Conservation (phyloP, 192 early-diverging fungal species). For the Linnemannia hyalina region DNA sequence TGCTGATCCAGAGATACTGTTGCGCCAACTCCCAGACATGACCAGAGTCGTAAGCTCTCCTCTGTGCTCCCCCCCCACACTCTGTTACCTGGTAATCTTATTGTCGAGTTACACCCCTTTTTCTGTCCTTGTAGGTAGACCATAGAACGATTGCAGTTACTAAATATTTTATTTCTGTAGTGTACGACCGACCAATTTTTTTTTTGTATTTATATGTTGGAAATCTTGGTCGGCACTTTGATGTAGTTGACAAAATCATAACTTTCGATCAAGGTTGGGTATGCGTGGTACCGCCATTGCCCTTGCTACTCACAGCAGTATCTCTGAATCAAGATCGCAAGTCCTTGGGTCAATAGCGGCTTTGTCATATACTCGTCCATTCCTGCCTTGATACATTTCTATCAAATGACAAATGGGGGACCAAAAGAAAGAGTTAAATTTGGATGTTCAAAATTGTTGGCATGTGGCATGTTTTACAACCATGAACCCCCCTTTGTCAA, state of each 20-base stretch:
- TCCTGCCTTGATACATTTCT: constrained; percentile 51
- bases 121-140: too few species aligned
- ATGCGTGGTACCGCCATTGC: too few species aligned
- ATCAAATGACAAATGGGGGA: not conserved
- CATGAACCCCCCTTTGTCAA: not conserved
- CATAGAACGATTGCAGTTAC: too few species aligned
- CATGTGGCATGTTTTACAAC: too few species aligned
- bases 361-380: constrained; percentile 59
- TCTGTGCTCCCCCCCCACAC: not conserved
- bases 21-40: not conserved
- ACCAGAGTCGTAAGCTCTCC: not conserved
- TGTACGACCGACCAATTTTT: too few species aligned
- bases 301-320: constrained; percentile 19
- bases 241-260: too few species aligned
- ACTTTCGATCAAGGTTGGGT: too few species aligned
- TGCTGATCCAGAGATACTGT: constrained; percentile 40
- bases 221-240: too few species aligned
- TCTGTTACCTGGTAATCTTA: too few species aligned
- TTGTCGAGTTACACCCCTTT: too few species aligned
- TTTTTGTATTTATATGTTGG: too few species aligned
- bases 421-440: not conserved
- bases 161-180: too few species aligned
- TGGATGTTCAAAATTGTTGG: not conserved
- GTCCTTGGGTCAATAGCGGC: constrained; percentile 52
- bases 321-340: constrained; percentile 45